Evolutionary conservation across 2,329 filamentous ascomycete genomes (phyloP), one percentile per base, ranked within the genome.

Genomic region (Alternaria longipes): DNA sequence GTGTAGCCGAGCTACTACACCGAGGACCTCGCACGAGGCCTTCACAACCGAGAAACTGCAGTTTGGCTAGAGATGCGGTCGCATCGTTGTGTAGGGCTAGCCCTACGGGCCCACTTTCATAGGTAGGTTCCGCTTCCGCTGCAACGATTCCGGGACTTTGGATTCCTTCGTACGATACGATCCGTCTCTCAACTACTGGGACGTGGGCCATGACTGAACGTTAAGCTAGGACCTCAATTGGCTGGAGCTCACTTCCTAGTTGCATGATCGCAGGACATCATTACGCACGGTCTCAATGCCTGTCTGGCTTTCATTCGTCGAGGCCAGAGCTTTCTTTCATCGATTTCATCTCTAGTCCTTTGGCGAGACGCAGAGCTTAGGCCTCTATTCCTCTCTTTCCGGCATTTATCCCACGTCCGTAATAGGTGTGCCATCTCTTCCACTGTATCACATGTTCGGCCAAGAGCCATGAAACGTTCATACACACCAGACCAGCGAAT

Each of bases 401-500:
- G 26, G 16, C 16, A 9, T 52, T 32, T 32, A 50, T 41, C 61
- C 58, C 54, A 58, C 60, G 51, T 52, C 16, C 24, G 42, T 38
- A 42, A 24, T 30, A 36, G 44, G 38, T 22, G 52, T 54, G 44
- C 32, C n/a, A 60, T 44, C 42, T 18, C 46, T 22, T 60, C 32
- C 38, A 22, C 44, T 42, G 34, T 38, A 45, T 50, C 20, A 44
- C 54, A 57, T 46, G 56, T 58, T 30, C 38, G 65, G 62, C 68
- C 67, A 70, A 70, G 63, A 41, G 49, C 42, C 18, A 62, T 52
- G 59, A 59, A 60, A 49, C 60, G 42, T 59, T 49, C 56, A 62
- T 54, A 22, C 56, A 45, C 47, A 55, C 50, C 42, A 50, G 38
- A 45, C 56, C 55, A 59, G 58, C 69, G 67, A 74, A 71, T 74